Evolutionary conservation across 2,329 filamentous ascomycete species (phyloP).

Genomic region (Fusarium papillatum): DNA sequence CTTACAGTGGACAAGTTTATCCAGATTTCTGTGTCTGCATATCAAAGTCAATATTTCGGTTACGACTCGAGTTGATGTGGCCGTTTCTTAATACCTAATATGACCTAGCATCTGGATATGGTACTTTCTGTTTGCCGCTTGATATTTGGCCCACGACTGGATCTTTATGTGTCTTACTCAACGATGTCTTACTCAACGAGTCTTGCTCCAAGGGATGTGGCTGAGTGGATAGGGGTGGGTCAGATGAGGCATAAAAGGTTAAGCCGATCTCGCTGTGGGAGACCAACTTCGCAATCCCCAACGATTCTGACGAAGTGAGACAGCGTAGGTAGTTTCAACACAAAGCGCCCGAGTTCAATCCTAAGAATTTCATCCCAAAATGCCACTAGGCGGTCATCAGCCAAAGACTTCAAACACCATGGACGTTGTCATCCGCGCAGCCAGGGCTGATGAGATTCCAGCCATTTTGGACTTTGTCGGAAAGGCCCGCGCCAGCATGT

Average conservation of each 20-base stretch:
- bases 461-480: conserved; percentile 39
- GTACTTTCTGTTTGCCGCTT: background rate
- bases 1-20: background rate
- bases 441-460: conserved; percentile 36
- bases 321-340: background rate
- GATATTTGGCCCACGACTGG: background rate
- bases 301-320: background rate
- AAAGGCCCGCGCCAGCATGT: conserved; percentile 44
- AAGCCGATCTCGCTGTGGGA: conserved; percentile 2
- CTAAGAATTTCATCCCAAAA: background rate
- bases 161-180: background rate
- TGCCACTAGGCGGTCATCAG: background rate
- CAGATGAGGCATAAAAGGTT: background rate
- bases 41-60: background rate
- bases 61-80: background rate
- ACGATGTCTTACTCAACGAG: background rate
- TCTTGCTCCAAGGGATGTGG: background rate
- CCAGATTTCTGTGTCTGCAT: background rate
- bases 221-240: background rate
- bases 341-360: background rate
- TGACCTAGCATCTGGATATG: background rate
- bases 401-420: background rate
- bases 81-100: background rate
- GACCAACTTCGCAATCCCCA: background rate
- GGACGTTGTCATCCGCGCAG: conserved; percentile 26